Evolutionary conservation across 768 basidiomycete genomes (phyloP).

Genomic region (Mycena crocata): DNA sequence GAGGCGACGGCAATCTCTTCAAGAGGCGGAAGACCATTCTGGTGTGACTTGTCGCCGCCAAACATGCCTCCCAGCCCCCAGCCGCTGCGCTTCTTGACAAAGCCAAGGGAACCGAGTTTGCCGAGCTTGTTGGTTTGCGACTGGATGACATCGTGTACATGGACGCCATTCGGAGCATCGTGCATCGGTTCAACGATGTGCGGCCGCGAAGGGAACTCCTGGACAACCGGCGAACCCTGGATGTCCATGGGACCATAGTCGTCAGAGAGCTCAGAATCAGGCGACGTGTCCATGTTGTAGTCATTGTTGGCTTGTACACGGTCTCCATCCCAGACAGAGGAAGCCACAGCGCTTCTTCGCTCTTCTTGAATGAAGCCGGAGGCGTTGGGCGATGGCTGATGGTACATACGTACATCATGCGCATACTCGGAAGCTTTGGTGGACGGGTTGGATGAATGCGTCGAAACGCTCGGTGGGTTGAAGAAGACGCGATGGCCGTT

Average conservation of each 20-base stretch:
- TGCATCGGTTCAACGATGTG: conserved; percentile 52
- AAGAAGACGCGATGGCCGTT: conserved; percentile 28
- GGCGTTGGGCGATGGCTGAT: conserved; percentile 46
- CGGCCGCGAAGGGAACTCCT: conserved; percentile 61
- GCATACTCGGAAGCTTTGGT: conserved; percentile 49
- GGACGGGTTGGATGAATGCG: conserved; percentile 44
- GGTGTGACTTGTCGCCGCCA: conserved; percentile 77
- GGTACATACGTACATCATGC: conserved; percentile 46
- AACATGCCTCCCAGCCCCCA: conserved; percentile 77
- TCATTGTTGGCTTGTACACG: conserved; percentile 51
- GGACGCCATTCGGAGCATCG: conserved; percentile 46
- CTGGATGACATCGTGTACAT: conserved; percentile 48
- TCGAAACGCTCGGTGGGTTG: conserved; percentile 18
- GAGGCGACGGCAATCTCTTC: conserved; percentile 74
- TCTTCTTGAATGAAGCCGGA: conserved; percentile 41
- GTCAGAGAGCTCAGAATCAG: conserved; percentile 58
- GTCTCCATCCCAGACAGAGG: conserved; percentile 37
- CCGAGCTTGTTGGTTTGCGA: conserved; percentile 63
- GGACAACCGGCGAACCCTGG: conserved; percentile 62
- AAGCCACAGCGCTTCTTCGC: conserved; percentile 42
- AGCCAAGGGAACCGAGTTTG: conserved; percentile 68
- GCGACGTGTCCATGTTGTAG: conserved; percentile 72
- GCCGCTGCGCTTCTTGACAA: conserved; percentile 77
- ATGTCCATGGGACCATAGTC: conserved; percentile 65
- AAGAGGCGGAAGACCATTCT: conserved; percentile 72